Evolutionary conservation across 164 flowering plant species (phyloP), one percentile per base, ranked within the genome.

Genomic region (Santalum album): DNA sequence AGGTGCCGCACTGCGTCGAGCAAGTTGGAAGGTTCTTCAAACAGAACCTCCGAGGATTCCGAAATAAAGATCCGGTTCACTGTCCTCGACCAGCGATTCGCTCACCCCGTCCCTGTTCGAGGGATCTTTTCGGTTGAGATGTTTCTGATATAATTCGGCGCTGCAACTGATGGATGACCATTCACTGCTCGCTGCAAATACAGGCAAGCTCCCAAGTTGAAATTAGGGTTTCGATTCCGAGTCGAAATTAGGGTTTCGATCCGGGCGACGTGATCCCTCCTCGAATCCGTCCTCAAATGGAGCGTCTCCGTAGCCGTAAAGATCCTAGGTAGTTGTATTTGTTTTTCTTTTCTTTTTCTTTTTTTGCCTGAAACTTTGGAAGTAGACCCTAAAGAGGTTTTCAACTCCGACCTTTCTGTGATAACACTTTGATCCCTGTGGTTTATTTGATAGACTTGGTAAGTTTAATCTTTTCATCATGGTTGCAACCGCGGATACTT

Each of bases 221-320:
- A n/a, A n/a, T n/a, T n/a, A n/a, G n/a, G n/a, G n/a, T n/a, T n/a
- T n/a, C n/a, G n/a, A n/a, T 65, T 71, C 35, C 82, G 65, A 12
- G 82, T 75, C 16, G 91, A 77, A 39, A 62, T 75, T 70, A 90
- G 75, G 39, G 95, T 96, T 59, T 82, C 69, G 11, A 90, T 63
- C 97, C 97, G 85, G 53, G 94, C 89, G 45, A 55, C 81, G 17
- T 94, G 70, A 52, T 90, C 97, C 42, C 70, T 67, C 61, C 63
- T 78, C 14, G 86, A 75, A 55, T 65, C 75, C 27, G 94, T 83
- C 67, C 94, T 77, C 59, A 90, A 63, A 71, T 90, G 90, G 65
- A 90, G 89, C 6, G 97, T 85, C 71, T 90, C 87, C 23, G 92
- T 90, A 12, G 90, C 94, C 25, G 96, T 90, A 64, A 85, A 90